phyloP scores from a whole-genome alignment of 768 basidiomycete species.

The Mycena indigotica region DNA sequence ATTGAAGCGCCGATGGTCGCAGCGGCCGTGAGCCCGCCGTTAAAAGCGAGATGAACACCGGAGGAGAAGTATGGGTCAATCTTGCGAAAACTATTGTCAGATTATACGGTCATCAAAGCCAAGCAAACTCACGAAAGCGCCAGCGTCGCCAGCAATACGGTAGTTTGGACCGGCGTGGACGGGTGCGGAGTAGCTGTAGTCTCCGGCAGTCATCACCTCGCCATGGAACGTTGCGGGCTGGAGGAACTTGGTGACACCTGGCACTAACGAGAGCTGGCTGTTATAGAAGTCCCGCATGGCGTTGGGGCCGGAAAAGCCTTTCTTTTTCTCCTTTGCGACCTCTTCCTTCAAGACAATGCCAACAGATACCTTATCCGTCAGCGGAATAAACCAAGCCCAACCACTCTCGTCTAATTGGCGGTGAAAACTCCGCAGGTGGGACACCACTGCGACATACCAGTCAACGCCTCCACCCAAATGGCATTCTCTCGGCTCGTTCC shows the following conservation, averaged over 20 bases:
- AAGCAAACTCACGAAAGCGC: slow-evolving; percentile 6
- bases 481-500: slow-evolving; percentile 36
- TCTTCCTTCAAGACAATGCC: slow-evolving; percentile 43
- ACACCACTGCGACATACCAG: slow-evolving; percentile 1
- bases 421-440: too few relatives aligned
- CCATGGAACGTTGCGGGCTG: slow-evolving; percentile 9
- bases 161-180: slow-evolving; percentile 22
- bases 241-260: slow-evolving; percentile 29
- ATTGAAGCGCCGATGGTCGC: slow-evolving; percentile 28
- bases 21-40: slow-evolving; percentile 31
- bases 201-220: slow-evolving; percentile 15
- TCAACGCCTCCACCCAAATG: slow-evolving; percentile 30
- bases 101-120: slow-evolving; percentile 7
- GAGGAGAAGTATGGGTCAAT: slow-evolving; percentile 36
- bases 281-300: slow-evolving; percentile 29
- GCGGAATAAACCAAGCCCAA: slow-evolving; percentile 54
- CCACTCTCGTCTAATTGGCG: slow-evolving; percentile 47
- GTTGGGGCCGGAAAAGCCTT: neutral
- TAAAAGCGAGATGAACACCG: slow-evolving; percentile 32
- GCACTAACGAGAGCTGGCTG: slow-evolving; percentile 27
- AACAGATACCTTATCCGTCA: slow-evolving; percentile 40
- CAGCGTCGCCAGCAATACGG: slow-evolving; percentile 29
- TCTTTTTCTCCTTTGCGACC: slow-evolving; percentile 3
- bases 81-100: neutral
- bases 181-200: slow-evolving; percentile 24